phyloP scores from a whole-genome alignment of 2,329 filamentous ascomycete genomes.

The Fusarium marasasianum region DNA sequence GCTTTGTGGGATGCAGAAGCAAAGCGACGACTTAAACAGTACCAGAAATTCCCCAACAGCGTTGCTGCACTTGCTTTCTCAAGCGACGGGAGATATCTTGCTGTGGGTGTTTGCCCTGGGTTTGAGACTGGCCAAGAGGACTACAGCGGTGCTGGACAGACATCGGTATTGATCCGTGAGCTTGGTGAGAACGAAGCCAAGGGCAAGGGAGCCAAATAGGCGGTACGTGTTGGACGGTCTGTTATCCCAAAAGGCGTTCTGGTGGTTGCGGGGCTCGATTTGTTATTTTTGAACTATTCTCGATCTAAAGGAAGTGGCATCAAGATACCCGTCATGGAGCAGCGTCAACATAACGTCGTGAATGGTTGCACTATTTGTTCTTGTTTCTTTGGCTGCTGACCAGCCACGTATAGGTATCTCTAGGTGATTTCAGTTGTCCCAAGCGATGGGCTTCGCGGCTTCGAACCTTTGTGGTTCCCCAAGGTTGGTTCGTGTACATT shows the following conservation, averaged over 20 bases:
- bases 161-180: slow-evolving; percentile 84
- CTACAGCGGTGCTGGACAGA: slow-evolving; percentile 74
- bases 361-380: not conserved
- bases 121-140: slow-evolving; percentile 90
- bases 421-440: not conserved
- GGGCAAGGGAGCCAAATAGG: slow-evolving; percentile 78
- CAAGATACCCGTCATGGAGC: slow-evolving; percentile 47
- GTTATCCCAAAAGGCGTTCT: slow-evolving; percentile 46
- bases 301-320: slow-evolving; percentile 37
- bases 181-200: slow-evolving; percentile 89
- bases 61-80: slow-evolving; percentile 83
- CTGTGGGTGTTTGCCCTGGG: slow-evolving; percentile 83
- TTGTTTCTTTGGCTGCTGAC: not conserved
- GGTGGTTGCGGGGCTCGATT: slow-evolving; percentile 40
- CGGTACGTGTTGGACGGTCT: slow-evolving; percentile 7
- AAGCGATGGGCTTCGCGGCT: slow-evolving; percentile 10
- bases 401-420: not conserved
- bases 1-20: slow-evolving; percentile 91
- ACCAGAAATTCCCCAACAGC: slow-evolving; percentile 83
- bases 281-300: slow-evolving; percentile 37
- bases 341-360: not conserved
- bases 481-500: not conserved
- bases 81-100: slow-evolving; percentile 78
- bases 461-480: not conserved
- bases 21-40: slow-evolving; percentile 89